A percentile compares a stretch with the other conserved stretches of the same genome.
These are phyloP conservation scores for Aspergillus amoenus DNA, from an alignment of 2,329 filamentous ascomycete genomes.

Conservation along the genomic window DNA sequence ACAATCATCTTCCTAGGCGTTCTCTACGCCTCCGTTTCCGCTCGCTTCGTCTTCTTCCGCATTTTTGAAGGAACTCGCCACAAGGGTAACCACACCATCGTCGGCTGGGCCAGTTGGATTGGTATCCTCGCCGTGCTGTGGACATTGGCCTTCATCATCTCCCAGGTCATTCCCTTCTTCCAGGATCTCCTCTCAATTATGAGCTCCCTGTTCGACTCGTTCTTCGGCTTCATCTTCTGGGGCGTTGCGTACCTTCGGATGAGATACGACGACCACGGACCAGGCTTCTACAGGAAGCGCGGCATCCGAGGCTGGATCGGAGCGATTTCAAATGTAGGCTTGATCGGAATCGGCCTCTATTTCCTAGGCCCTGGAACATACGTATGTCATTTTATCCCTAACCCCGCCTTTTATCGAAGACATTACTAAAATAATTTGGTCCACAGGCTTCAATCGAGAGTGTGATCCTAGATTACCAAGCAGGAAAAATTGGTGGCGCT, in stretches of 20 bases:
- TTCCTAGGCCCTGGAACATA: slow-evolving; percentile 84
- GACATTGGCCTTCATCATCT: slow-evolving; percentile 88
- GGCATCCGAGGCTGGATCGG: slow-evolving; percentile 45
- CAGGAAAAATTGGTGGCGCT: slow-evolving; percentile 64
- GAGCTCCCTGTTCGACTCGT: slow-evolving; percentile 78
- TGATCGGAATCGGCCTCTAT: slow-evolving; percentile 74
- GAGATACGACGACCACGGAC: slow-evolving; percentile 41
- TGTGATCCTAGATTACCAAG: slow-evolving; percentile 65
- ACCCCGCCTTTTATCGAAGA: slow-evolving; percentile 40
- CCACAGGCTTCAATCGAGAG: slow-evolving; percentile 44
- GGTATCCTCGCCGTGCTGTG: slow-evolving; percentile 66
- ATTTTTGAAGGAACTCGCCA: slow-evolving; percentile 77
- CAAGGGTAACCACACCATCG: slow-evolving; percentile 74
- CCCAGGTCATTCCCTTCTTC: slow-evolving; percentile 93
- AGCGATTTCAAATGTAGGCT: slow-evolving; percentile 63
- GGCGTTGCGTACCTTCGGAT: slow-evolving; percentile 48
- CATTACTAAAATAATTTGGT: background rate
- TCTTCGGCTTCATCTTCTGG: slow-evolving; percentile 84
- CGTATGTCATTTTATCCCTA: slow-evolving; percentile 34
- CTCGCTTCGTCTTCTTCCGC: slow-evolving; percentile 89
- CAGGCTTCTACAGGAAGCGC: slow-evolving; percentile 41
- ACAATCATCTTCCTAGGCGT: slow-evolving; percentile 91
- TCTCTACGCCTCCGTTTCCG: slow-evolving; percentile 84
- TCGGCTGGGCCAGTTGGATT: slow-evolving; percentile 79
- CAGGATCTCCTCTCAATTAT: slow-evolving; percentile 62